Conservation (phyloP, 1,284 basidiomycete species). For the Ganoderma leucocontextum region DNA sequence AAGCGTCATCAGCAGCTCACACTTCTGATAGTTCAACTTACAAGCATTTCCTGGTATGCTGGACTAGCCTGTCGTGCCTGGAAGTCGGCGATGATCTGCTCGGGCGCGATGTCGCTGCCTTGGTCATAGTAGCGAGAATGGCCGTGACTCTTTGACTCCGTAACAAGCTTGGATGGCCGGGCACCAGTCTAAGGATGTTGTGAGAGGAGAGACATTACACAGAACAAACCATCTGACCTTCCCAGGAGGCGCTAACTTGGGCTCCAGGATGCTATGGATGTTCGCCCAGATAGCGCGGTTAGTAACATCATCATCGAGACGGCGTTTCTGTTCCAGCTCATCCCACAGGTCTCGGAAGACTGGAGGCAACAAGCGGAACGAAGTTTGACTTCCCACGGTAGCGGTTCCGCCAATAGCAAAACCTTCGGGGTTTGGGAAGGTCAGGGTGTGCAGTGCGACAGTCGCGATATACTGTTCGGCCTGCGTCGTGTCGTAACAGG, state of each 20-base stretch:
- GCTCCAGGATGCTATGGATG: slow-evolving; percentile 67
- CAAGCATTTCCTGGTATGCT: slow-evolving; percentile 90
- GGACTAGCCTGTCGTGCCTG: slow-evolving; percentile 64
- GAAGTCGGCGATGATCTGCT: slow-evolving; percentile 68
- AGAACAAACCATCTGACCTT: slow-evolving; percentile 48
- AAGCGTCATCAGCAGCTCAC: not conserved
- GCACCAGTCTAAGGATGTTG: slow-evolving; percentile 37
- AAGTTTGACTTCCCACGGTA: slow-evolving; percentile 57
- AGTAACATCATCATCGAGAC: slow-evolving; percentile 65
- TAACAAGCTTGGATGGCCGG: slow-evolving; percentile 42
- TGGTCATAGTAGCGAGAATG: slow-evolving; percentile 26
- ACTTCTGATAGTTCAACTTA: slow-evolving; percentile 48
- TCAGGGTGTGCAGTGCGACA: slow-evolving; percentile 83
- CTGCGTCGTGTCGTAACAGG: slow-evolving; percentile 80
- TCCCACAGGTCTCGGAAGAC: slow-evolving; percentile 94
- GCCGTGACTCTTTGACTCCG: slow-evolving; percentile 31
- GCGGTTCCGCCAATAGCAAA: slow-evolving; percentile 61
- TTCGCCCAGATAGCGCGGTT: slow-evolving; percentile 80
- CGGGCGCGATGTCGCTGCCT: slow-evolving; percentile 43
- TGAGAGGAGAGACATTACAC: not conserved
- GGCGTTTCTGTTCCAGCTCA: slow-evolving; percentile 80
- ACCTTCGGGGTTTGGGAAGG: slow-evolving; percentile 66
- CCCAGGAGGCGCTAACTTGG: slow-evolving; percentile 54
- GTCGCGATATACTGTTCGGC: slow-evolving; percentile 94
- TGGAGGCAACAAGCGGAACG: slow-evolving; percentile 80